These are phyloP conservation scores for Verticillium nubilum DNA, from an alignment of 2,329 filamentous ascomycete species.

Conservation along the genomic window DNA sequence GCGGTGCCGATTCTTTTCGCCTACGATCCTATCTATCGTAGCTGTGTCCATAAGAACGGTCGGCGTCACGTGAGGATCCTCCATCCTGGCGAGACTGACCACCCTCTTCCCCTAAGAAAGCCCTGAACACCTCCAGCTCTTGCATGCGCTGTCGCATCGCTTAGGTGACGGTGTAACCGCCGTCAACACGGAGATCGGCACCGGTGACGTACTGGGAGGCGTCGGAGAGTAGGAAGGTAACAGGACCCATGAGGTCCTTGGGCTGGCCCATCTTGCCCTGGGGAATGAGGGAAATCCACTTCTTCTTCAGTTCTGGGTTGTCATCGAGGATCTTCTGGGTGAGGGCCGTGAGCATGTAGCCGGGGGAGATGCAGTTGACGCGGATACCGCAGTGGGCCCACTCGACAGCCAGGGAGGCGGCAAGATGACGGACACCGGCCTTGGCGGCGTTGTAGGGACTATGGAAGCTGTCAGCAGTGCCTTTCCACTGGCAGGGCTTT, in stretches of 20 bases:
- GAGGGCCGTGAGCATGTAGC: conserved; percentile 94
- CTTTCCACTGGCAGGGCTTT: neutral
- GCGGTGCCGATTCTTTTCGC: neutral
- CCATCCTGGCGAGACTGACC: no score
- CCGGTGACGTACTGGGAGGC: conserved; percentile 67
- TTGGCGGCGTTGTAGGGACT: conserved; percentile 89
- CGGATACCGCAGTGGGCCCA: conserved; percentile 86
- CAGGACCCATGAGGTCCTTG: conserved; percentile 88
- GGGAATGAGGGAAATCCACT: conserved; percentile 90
- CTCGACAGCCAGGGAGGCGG: conserved; percentile 83
- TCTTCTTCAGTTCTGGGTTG: conserved; percentile 80
- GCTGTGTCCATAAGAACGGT: neutral
- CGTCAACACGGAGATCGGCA: conserved; percentile 76
- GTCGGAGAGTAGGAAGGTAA: conserved; percentile 79
- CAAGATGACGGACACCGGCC: conserved; percentile 84
- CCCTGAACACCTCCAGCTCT: no score
- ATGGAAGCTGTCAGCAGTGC: conserved; percentile 7
- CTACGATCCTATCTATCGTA: no score
- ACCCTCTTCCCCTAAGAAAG: no score
- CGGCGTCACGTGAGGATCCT: no score
- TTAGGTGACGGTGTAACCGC: conserved; percentile 80
- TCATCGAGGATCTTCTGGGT: conserved; percentile 93
- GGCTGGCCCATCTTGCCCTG: conserved; percentile 91
- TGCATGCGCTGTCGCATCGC: neutral
- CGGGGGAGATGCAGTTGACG: conserved; percentile 92